These are phyloP conservation scores for Dichotomocladium elegans DNA, from an alignment of 371 early-diverging fungal species.

Conservation along the genomic window DNA sequence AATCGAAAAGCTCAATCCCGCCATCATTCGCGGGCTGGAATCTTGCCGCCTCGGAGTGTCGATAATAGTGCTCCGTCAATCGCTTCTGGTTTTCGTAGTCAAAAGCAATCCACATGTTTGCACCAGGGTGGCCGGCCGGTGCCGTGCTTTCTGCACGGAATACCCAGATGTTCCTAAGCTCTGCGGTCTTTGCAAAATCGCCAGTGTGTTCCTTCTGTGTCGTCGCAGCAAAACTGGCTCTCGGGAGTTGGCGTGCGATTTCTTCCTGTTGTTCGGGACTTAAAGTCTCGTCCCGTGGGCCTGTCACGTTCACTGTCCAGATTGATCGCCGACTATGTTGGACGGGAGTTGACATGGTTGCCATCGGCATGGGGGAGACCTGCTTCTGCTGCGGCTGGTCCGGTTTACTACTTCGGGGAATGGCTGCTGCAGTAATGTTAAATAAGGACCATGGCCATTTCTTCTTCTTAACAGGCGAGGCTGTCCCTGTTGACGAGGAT, in stretches of 20 bases:
- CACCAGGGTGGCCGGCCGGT: too few species aligned
- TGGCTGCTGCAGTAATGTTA: too few species aligned
- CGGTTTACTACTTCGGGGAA: too few species aligned
- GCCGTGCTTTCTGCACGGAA: conserved; percentile 8
- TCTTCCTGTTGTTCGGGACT: conserved; percentile 8
- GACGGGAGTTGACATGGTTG: neutral
- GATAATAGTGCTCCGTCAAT: conserved; percentile 3
- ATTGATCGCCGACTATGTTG: too few species aligned
- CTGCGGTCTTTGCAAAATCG: conserved; percentile 2
- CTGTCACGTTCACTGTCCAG: too few species aligned
- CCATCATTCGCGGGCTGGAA: conserved; percentile 6
- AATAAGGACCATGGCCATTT: neutral
- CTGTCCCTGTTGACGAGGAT: neutral
- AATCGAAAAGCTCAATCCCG: conserved; percentile 20
- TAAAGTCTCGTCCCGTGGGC: conserved; percentile 11
- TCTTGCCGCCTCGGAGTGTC: neutral
- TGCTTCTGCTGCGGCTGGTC: too few species aligned
- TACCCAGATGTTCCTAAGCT: conserved; percentile 24
- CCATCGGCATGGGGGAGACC: too few species aligned
- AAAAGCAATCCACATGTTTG: conserved; percentile 27
- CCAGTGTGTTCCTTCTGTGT: too few species aligned
- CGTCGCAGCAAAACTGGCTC: neutral
- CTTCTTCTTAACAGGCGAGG: conserved; percentile 4
- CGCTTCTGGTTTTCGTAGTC: conserved; percentile 26
- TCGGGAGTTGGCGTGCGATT: neutral